These are phyloP conservation scores for Termitomyces sp. DNA, from an alignment of 1,284 basidiomycete species.

Conservation along the genomic window DNA sequence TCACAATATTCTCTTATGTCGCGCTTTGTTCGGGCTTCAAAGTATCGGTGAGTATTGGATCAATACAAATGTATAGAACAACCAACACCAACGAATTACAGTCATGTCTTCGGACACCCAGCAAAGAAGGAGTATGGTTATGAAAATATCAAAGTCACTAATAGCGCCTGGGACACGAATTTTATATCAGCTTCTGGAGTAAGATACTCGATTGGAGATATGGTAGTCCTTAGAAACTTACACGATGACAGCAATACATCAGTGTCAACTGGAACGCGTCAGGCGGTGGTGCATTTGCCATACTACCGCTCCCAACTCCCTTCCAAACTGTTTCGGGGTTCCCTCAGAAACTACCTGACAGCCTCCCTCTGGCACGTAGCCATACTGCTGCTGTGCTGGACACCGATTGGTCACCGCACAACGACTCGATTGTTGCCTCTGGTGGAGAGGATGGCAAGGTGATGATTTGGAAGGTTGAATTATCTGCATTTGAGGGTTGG, in stretches of 20 bases:
- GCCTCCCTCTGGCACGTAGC: constrained; percentile 87
- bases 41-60: constrained; percentile 57
- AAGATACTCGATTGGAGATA: constrained; percentile 23
- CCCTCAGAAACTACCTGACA: constrained; percentile 84
- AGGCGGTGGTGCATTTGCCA: constrained; percentile 93
- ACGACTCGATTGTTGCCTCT: constrained; percentile 87
- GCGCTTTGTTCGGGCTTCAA: constrained; percentile 66
- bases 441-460: constrained; percentile 92
- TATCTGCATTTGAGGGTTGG: constrained; percentile 79
- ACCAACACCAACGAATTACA: constrained; percentile 25
- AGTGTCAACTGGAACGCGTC: constrained; percentile 94
- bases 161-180: constrained; percentile 96
- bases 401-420: constrained; percentile 95
- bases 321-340: constrained; percentile 55
- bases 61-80: not conserved
- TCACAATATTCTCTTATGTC: constrained; percentile 41
- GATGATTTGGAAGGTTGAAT: constrained; percentile 84
- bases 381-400: constrained; percentile 88
- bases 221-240: constrained; percentile 12
- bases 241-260: constrained; percentile 62
- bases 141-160: constrained; percentile 90
- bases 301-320: constrained; percentile 82
- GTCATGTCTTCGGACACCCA: constrained; percentile 86
- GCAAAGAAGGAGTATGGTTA: constrained; percentile 80
- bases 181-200: constrained; percentile 84